Conservation (phyloP, 352 stramenopile genomes). For the Halophytophthora polymorphica region DNA sequence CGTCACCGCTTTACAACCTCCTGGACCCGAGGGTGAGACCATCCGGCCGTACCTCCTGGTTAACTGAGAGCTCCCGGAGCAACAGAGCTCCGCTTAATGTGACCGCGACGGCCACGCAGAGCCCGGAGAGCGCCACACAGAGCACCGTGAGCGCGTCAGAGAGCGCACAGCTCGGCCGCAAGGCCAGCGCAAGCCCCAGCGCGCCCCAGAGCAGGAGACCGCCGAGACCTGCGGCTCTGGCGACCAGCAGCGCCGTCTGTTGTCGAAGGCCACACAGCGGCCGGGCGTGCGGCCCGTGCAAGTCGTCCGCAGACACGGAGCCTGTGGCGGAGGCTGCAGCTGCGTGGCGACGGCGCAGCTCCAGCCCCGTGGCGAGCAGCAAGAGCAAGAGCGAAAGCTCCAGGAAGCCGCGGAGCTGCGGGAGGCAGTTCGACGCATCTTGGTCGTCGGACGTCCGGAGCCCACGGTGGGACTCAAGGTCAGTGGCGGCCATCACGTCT, state of each 20-base stretch:
- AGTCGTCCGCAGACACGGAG: background rate
- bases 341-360: constrained; percentile 5
- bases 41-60: too few species aligned
- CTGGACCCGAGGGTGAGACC: too few species aligned
- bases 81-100: constrained; percentile 3
- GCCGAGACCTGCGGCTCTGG: background rate
- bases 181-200: constrained; percentile 12
- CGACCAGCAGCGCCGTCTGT: background rate
- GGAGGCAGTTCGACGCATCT: constrained; percentile 5
- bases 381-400: constrained; percentile 17
- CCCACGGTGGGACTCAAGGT: too few species aligned
- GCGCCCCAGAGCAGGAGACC: constrained; percentile 9
- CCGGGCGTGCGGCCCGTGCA: too few species aligned
- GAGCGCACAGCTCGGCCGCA: constrained; percentile 1
- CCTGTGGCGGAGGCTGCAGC: constrained; percentile 3
- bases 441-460: too few species aligned
- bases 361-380: constrained; percentile 9
- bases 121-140: constrained; percentile 10
- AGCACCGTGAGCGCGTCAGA: constrained; percentile 18
- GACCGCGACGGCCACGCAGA: constrained; percentile 7
- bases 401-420: constrained; percentile 16
- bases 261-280: constrained; percentile 10
- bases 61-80: too few species aligned
- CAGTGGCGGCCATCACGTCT: too few species aligned
- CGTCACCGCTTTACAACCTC: too few species aligned